phyloP scores from a whole-genome alignment of 805 yeast species.

The Kodamaea laetipori region DNA sequence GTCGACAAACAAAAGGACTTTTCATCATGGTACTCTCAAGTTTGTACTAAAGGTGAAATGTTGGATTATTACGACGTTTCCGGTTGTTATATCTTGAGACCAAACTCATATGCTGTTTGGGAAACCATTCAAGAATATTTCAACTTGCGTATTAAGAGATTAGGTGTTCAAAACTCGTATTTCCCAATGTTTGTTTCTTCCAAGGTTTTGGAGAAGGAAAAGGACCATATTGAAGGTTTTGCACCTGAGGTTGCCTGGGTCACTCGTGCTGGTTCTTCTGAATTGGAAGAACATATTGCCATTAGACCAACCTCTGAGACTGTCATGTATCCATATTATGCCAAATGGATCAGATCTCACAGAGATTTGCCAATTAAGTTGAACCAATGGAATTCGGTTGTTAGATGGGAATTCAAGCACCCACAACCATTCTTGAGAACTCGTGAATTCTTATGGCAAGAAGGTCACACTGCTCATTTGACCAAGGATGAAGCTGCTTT shows the following conservation, averaged over 20 bases:
- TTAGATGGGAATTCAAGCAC: constrained; percentile 99
- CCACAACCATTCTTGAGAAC: constrained; percentile 99
- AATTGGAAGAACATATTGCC: constrained; percentile 96
- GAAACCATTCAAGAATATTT: constrained; percentile 90
- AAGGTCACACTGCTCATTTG: constrained; percentile 98
- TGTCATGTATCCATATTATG: constrained; percentile 99
- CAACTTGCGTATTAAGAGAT: constrained; percentile 72
- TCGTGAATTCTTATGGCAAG: constrained; percentile 99
- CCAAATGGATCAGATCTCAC: constrained; percentile 98
- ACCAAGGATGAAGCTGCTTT: constrained; percentile 75
- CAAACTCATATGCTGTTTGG: constrained; percentile 93
- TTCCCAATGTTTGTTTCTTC: constrained; percentile 98
- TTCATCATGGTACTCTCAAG: constrained; percentile 97
- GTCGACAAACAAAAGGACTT: constrained; percentile 90
- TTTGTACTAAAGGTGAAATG: constrained; percentile 96
- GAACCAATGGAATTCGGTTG: constrained; percentile 99
- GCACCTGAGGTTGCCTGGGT: constrained; percentile 99
- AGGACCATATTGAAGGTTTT: constrained; percentile 98
- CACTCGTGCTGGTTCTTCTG: constrained; percentile 91
- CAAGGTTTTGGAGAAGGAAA: constrained; percentile 92
- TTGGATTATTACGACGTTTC: constrained; percentile 97
- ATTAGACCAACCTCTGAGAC: constrained; percentile 99
- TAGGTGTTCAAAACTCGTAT: constrained; percentile 93
- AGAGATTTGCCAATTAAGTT: constrained; percentile 95
- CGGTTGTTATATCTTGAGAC: constrained; percentile 97